Base-by-base conservation (phyloP, 148 eudicot genomes). In the Cornus kousa region DNA sequence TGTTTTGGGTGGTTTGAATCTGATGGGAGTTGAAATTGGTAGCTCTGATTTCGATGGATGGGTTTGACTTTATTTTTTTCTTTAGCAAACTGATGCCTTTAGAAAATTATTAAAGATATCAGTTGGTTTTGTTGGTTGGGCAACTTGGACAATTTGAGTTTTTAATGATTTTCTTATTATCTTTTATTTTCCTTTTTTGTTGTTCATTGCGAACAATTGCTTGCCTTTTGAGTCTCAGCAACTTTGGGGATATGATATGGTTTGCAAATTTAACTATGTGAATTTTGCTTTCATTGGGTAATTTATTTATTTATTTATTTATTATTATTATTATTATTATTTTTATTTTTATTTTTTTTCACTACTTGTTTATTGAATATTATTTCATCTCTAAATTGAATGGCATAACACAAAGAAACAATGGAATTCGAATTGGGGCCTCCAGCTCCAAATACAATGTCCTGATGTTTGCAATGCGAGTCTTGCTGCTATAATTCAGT, bases 111-210 rank as follows among this genome's bases (percentile, higher is more conserved):
- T 2, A 55, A 16, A 16, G 4, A 67, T 76, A 67, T 76, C 72
- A 9, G 72, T 14, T 65, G 78, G 71, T 40, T 77, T 67, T 77
- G 72, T 68, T 77, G 79, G 72, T 46, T 77, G 72, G 72, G 65
- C 33, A 75, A 28, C 24, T 23, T 13, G 7, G 33, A 13, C 37
- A 65, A 43, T 24, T 75, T 75, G 16, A 14, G 23, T 8, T 65
- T 65, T 35, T 75, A 31, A 20, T 74, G 22, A 64, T 28, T 22
- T 62, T 62, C 1, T 32, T 32, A 22, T 64, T 65, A 66, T 23
- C 24, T 64, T 64, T 9, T 35, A 37, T 64, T 66, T 39, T 55
- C 23, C 37, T 43, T 62, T 62, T 16, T 23, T 39, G 1, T 39
- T 75, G 19, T n/a, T 74, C 7, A 16, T 62, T 39, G n/a, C 28